These are phyloP conservation scores for Leishmania arabica DNA, from an alignment of 208 protist species.

Conservation along the genomic window DNA sequence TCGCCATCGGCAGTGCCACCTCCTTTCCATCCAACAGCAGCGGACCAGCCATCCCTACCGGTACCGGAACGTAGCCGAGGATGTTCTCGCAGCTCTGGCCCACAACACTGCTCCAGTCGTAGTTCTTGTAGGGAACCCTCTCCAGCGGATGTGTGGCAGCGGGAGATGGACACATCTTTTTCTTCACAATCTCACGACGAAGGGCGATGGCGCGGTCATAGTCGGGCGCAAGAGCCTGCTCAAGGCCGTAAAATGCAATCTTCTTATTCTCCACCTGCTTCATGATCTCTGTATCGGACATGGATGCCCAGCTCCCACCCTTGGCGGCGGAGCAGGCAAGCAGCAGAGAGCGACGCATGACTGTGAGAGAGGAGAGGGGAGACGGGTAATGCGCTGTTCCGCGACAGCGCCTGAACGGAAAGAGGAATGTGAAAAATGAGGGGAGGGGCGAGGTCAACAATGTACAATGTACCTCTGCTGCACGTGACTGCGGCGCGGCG, in stretches of 20 bases:
- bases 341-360: slow-evolving; percentile 30
- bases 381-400: not conserved
- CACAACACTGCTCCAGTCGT: slow-evolving; percentile 90
- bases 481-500: not conserved
- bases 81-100: slow-evolving; percentile 97
- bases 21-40: slow-evolving; percentile 92
- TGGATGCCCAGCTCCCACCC: slow-evolving; percentile 47
- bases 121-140: slow-evolving; percentile 86
- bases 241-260: slow-evolving; percentile 84
- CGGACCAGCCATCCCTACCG: slow-evolving; percentile 95
- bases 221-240: slow-evolving; percentile 85
- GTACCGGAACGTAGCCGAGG: slow-evolving; percentile 96
- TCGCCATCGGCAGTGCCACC: slow-evolving; percentile 96
- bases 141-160: slow-evolving; percentile 49
- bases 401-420: not conserved
- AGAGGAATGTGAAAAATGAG: not conserved
- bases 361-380: not conserved
- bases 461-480: not conserved
- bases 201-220: slow-evolving; percentile 88
- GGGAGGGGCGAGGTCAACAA: not conserved
- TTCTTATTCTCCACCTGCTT: slow-evolving; percentile 73
- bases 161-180: slow-evolving; percentile 40
- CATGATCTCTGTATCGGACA: slow-evolving; percentile 76
- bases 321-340: slow-evolving; percentile 33
- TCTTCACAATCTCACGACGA: slow-evolving; percentile 81